phyloP scores from a whole-genome alignment of 768 basidiomycete species.

The Suillus subluteus region DNA sequence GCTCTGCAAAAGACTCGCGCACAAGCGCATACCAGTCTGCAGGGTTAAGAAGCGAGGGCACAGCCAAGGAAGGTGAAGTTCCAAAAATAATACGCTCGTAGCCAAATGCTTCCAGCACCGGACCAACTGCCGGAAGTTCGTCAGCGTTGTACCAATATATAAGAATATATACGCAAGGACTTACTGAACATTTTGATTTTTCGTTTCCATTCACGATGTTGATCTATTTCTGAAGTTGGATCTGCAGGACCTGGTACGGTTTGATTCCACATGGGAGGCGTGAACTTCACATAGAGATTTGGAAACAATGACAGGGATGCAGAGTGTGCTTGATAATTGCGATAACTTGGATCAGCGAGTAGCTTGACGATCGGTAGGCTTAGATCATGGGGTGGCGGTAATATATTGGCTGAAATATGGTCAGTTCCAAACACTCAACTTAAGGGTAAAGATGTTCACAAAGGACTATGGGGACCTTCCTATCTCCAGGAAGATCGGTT shows the following conservation, averaged over 20 bases:
- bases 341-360: slow-evolving; percentile 77
- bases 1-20: slow-evolving; percentile 75
- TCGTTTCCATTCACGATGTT: slow-evolving; percentile 67
- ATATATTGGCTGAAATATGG: slow-evolving; percentile 61
- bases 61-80: slow-evolving; percentile 65
- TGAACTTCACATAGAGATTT: slow-evolving; percentile 71
- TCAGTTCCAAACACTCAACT: slow-evolving; percentile 8
- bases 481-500: slow-evolving; percentile 34
- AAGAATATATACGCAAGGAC: slow-evolving; percentile 38
- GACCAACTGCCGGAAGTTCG: slow-evolving; percentile 57
- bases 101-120: slow-evolving; percentile 84
- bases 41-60: slow-evolving; percentile 50
- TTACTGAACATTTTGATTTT: slow-evolving; percentile 85
- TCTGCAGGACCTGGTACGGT: slow-evolving; percentile 38
- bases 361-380: slow-evolving; percentile 75
- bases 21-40: slow-evolving; percentile 84
- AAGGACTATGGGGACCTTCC: slow-evolving; percentile 61
- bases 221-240: slow-evolving; percentile 49
- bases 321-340: slow-evolving; percentile 69
- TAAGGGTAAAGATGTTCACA: slow-evolving; percentile 46
- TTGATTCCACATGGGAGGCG: slow-evolving; percentile 76
- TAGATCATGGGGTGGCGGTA: slow-evolving; percentile 79
- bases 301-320: slow-evolving; percentile 77
- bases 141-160: background rate
- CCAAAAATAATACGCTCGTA: slow-evolving; percentile 84